Evolutionary conservation across 2,329 filamentous ascomycete species (phyloP).

Genomic region (Westerdykella aurantiaca): DNA sequence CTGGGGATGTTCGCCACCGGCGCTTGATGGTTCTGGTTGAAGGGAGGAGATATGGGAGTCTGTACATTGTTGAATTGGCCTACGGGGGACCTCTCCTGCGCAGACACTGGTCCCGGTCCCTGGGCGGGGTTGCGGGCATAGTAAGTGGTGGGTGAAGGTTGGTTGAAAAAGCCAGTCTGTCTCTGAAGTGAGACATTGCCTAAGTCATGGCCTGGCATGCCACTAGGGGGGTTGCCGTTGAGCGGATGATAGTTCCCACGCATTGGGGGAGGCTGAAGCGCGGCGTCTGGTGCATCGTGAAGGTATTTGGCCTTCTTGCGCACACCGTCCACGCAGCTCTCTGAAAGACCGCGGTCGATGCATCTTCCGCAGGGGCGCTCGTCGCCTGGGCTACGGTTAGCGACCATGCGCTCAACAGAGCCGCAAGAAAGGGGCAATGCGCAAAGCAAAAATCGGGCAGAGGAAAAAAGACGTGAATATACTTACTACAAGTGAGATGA

Average conservation of each 20-base stretch:
- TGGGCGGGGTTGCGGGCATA: conserved; percentile 39
- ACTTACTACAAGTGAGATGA: conserved; percentile 96
- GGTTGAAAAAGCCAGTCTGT: conserved; percentile 42
- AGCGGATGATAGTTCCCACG: conserved; percentile 60
- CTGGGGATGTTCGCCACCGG: conserved; percentile 46
- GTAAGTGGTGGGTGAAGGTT: conserved; percentile 31
- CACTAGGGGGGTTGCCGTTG: conserved; percentile 43
- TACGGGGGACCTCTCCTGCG: conserved; percentile 42
- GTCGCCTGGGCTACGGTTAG: conserved; percentile 59
- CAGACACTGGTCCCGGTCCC: conserved; percentile 40
- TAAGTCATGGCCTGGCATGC: conserved; percentile 21
- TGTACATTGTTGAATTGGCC: conserved; percentile 59
- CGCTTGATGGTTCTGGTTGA: conserved; percentile 49
- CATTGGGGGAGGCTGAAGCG: conserved; percentile 73
- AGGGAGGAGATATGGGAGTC: conserved; percentile 71
- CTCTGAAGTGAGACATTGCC: conserved; percentile 23
- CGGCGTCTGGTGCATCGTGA: conserved; percentile 87
- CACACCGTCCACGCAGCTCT: conserved; percentile 90
- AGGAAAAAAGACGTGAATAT: conserved; percentile 1
- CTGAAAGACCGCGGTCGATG: conserved; percentile 85
- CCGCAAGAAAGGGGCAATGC: neutral
- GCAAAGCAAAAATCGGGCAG: neutral
- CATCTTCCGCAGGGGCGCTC: conserved; percentile 91
- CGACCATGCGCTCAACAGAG: conserved; percentile 1
- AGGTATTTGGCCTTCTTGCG: conserved; percentile 99